These are phyloP conservation scores for Solioccasus polychromus DNA, from an alignment of 768 basidiomycete genomes.

Conservation along the genomic window DNA sequence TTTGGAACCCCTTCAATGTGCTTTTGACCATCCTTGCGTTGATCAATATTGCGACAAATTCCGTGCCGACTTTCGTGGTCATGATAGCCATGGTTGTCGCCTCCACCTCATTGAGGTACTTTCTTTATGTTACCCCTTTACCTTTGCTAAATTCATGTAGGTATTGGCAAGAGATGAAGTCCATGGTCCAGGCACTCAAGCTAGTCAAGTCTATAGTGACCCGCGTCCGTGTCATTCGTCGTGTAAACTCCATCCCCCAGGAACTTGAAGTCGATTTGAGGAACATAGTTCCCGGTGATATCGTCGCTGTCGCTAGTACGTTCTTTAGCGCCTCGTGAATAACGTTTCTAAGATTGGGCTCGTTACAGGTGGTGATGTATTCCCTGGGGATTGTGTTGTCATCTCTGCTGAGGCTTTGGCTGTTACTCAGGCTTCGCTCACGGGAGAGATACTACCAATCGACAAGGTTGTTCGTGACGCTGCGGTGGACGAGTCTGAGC, in stretches of 20 bases:
- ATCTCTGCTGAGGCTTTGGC: conserved; percentile 33
- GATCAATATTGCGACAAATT: conserved; percentile 32
- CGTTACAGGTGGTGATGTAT: conserved; percentile 31
- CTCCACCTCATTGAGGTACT: conserved; percentile 31
- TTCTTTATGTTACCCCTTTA: neutral
- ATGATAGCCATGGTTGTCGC: conserved; percentile 37
- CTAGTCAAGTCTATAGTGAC: conserved; percentile 33
- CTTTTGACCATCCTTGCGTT: conserved; percentile 30
- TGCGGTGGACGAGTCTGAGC: conserved; percentile 13
- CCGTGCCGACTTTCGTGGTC: conserved; percentile 32
- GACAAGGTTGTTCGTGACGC: conserved; percentile 26
- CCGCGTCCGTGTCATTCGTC: conserved; percentile 31
- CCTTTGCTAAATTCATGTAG: conserved; percentile 6
- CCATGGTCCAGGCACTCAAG: conserved; percentile 34
- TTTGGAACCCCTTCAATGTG: conserved; percentile 36
- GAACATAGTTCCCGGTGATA: conserved; percentile 32
- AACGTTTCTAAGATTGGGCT: neutral
- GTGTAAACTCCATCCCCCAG: conserved; percentile 14
- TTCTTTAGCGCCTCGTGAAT: neutral
- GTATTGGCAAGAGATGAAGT: conserved; percentile 35
- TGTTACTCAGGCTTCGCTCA: conserved; percentile 35
- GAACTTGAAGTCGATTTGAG: conserved; percentile 32
- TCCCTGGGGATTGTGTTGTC: conserved; percentile 35
- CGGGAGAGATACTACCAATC: conserved; percentile 35
- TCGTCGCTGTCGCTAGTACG: conserved; percentile 31